Evolutionary conservation across 2,329 filamentous ascomycete species (phyloP).

Genomic region (Blastomyces percursus): DNA sequence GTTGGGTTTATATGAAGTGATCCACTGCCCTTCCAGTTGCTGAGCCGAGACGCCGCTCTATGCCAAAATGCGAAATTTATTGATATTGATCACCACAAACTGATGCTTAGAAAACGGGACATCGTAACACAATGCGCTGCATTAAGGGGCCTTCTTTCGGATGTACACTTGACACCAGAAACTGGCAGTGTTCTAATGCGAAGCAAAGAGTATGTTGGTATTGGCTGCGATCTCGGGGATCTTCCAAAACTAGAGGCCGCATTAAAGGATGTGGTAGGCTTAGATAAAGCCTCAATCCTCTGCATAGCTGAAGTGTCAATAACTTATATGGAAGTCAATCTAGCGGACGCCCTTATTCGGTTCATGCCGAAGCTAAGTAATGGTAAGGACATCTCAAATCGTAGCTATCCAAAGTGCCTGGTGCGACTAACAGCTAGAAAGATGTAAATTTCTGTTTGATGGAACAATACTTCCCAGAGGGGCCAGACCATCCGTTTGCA

Average conservation of each 20-base stretch:
- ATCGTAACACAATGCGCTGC: conserved; percentile 29
- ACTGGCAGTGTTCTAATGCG: conserved; percentile 42
- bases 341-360: conserved; percentile 60
- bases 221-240: conserved; percentile 71
- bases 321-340: conserved; percentile 71
- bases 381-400: conserved; percentile 38
- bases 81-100: conserved; percentile 74
- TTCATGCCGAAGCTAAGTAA: conserved; percentile 65
- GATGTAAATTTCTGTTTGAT: conserved; percentile 71
- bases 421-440: conserved; percentile 10
- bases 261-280: conserved; percentile 48
- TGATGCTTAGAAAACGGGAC: conserved; percentile 27
- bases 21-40: conserved; percentile 73
- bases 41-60: conserved; percentile 52
- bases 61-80: conserved; percentile 57
- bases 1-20: conserved; percentile 46
- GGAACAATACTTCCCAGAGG: conserved; percentile 75
- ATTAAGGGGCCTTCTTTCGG: conserved; percentile 44
- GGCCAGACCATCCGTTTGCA: conserved; percentile 69
- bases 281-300: conserved; percentile 50
- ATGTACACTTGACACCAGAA: conserved; percentile 29
- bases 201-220: conserved; percentile 62
- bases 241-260: conserved; percentile 49
- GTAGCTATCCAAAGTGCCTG: not conserved
- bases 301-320: conserved; percentile 86